Base-by-base conservation (phyloP, 768 basidiomycete genomes). In the Leucocoprinus birnbaumii region DNA sequence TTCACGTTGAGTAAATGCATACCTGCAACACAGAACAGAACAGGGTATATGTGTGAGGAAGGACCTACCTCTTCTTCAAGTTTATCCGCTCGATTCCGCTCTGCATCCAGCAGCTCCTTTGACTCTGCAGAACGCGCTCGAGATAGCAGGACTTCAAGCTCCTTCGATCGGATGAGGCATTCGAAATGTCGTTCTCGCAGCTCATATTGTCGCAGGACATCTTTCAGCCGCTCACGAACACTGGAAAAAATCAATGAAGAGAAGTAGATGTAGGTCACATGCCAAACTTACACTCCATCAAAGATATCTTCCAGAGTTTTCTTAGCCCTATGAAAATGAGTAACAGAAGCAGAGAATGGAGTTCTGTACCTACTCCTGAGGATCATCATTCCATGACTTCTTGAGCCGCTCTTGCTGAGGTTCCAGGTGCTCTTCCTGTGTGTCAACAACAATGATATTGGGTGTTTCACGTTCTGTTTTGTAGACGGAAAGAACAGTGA, bases 141-240 rank as follows among this genome's bases (percentile, higher is more conserved):
- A 46, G 92, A 91, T 14, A 94, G 77, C 18, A 94, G 71, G 14
- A 94, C 89, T 66, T 94, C 92, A 21, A 94, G 80, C 69, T 94
- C 92, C 70, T 94, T 94, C 41, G 92, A 94, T 40, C 92, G 88
- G 53, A 94, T 86, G 25, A 94, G 87, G 59, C 90, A 92, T 72
- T 94, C 92, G 62, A 94, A 94, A 75, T 94, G 92, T 66, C 85
- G 86, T 73, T 94, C 92, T 57, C 92, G 87, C 53, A 93, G 83
- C 64, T 94, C 88, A 65, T 94, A 94, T 65, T 93, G 91, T 22
- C 85, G 83, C 42, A 94, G 81, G 34, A 94, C 82, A 61, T 92
- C 89, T 65, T 92, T 94, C 68, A 94, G 76, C 46, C 92, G 85
- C 70, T 91, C 89, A 31, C 89, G 87, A 41, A 91, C 85, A 56